These are phyloP conservation scores for Pseudogymnoascus sp. DNA, from an alignment of 2,329 filamentous ascomycete species.

Conservation along the genomic window DNA sequence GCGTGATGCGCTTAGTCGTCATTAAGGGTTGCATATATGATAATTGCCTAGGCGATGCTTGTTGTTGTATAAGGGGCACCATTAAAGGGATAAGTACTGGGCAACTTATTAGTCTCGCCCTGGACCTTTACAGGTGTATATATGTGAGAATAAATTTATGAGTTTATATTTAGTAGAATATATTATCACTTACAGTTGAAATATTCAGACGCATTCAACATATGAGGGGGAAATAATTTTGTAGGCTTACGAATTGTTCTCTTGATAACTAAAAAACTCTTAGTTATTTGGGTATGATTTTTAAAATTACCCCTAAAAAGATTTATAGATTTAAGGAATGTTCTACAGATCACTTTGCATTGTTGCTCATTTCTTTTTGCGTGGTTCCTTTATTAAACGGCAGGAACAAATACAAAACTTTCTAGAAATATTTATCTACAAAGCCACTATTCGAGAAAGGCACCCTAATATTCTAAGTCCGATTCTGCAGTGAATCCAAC, in stretches of 20 bases:
- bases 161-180: neutral
- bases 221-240: neutral
- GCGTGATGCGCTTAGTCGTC: neutral
- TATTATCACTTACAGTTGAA: neutral
- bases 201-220: neutral
- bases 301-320: neutral
- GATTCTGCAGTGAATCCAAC: neutral
- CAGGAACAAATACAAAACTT: neutral
- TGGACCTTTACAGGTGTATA: neutral
- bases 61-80: neutral
- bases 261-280: neutral
- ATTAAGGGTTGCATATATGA: neutral
- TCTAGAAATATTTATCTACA: neutral
- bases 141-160: neutral
- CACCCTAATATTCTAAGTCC: neutral
- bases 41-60: neutral
- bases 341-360: neutral
- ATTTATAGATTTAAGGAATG: neutral
- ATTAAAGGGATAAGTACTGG: neutral
- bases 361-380: neutral
- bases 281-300: neutral
- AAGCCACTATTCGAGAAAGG: neutral
- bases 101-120: neutral
- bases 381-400: neutral
- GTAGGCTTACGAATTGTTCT: neutral